phyloP scores from a whole-genome alignment of 306 rosid genomes.

The Prunus armeniaca region DNA sequence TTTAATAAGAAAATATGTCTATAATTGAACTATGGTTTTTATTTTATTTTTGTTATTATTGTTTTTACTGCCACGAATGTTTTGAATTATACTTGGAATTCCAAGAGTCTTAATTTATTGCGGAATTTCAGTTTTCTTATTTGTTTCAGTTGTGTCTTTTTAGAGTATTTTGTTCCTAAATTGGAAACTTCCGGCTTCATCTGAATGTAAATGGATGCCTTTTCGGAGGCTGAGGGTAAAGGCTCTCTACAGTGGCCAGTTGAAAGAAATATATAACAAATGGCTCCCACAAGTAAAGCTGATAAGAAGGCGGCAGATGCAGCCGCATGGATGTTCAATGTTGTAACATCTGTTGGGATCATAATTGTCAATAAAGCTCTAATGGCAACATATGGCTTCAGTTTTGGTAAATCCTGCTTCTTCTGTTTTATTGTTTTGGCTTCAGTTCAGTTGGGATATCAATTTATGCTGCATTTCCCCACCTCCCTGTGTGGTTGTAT shows the following conservation, averaged over 20 bases:
- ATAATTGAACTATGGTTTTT: neutral
- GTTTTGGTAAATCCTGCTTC: constrained; percentile 58
- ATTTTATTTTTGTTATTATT: neutral
- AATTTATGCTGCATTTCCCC: neutral
- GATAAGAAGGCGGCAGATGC: constrained; percentile 80
- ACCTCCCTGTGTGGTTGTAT: neutral
- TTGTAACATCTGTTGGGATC: constrained; percentile 86
- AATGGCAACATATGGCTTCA: constrained; percentile 83
- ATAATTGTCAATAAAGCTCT: constrained; percentile 87
- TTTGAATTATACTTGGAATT: constrained; percentile 2
- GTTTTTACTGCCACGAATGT: neutral
- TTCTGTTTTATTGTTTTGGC: neutral
- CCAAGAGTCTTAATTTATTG: neutral
- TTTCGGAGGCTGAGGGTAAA: constrained; percentile 36
- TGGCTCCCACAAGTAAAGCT: constrained; percentile 67
- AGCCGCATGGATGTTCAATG: constrained; percentile 90
- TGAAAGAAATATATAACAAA: constrained; percentile 15
- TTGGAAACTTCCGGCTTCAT: constrained; percentile 17
- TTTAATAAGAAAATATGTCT: neutral
- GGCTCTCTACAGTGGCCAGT: neutral
- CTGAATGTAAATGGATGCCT: constrained; percentile 23
- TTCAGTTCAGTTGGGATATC: neutral
- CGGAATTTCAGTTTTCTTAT: neutral
- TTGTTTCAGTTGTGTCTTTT: constrained; percentile 7
- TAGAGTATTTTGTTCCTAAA: constrained; percentile 13